Percentiles rank a stretch among this genome's conserved stretches.
Evolutionary conservation across 208 protist species (phyloP).

Genomic region (Naegleria fowleri): DNA sequence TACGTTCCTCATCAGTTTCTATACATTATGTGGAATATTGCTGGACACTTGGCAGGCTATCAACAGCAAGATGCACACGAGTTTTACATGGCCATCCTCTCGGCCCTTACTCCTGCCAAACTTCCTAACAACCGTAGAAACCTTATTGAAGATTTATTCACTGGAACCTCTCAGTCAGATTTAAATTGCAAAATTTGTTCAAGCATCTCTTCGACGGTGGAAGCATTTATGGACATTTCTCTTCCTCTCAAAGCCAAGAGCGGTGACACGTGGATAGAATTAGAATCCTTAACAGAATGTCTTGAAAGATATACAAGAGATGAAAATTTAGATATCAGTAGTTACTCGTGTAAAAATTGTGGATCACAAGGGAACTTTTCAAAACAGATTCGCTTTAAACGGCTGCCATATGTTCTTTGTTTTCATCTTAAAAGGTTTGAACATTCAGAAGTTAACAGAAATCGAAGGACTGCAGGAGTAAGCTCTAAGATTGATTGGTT

Average conservation of each 20-base stretch:
- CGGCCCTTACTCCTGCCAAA: slow-evolving; percentile 46
- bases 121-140: slow-evolving; percentile 37
- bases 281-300: not conserved
- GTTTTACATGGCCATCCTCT: slow-evolving; percentile 60
- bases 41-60: slow-evolving; percentile 57
- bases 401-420: not conserved
- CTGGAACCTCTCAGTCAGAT: slow-evolving; percentile 54
- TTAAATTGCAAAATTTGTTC: slow-evolving; percentile 54
- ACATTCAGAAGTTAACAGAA: not conserved
- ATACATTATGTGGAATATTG: slow-evolving; percentile 56
- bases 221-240: slow-evolving; percentile 68
- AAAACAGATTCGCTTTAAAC: slow-evolving; percentile 21
- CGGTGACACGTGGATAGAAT: not conserved
- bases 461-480: not conserved
- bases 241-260: slow-evolving; percentile 38
- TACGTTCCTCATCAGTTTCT: slow-evolving; percentile 61
- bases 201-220: slow-evolving; percentile 46
- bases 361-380: not conserved
- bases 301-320: not conserved
- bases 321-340: slow-evolving; percentile 8
- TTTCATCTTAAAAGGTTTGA: slow-evolving; percentile 32
- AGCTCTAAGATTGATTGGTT: not conserved
- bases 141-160: slow-evolving; percentile 62
- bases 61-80: slow-evolving; percentile 76
- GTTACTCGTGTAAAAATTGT: not conserved